Conservation (phyloP, 345 rosid species). For the Citrus australasica region DNA sequence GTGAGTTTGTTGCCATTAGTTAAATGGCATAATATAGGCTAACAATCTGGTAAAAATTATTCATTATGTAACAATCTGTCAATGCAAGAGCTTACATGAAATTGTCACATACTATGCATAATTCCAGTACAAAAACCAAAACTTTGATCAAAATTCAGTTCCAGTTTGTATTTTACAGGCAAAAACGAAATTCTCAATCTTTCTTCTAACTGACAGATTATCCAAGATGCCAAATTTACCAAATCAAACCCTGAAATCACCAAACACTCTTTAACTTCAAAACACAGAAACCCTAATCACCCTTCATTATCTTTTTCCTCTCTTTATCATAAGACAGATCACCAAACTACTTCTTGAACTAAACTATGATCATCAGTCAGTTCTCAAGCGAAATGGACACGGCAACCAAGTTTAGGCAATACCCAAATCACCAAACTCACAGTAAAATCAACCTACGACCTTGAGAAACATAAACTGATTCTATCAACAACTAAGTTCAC, state of each 20-base stretch:
- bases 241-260: conserved; percentile 33
- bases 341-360: conserved; percentile 12
- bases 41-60: conserved; percentile 2
- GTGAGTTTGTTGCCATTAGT: conserved; percentile 60
- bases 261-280: conserved; percentile 34
- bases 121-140: background rate
- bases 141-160: conserved; percentile 7
- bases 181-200: conserved; percentile 18
- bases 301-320: background rate
- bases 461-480: background rate
- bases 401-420: conserved; percentile 8
- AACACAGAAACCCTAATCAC: conserved; percentile 13
- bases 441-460: background rate
- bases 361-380: conserved; percentile 19
- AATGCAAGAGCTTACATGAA: background rate
- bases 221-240: conserved; percentile 41
- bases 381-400: conserved; percentile 18
- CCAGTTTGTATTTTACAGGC: conserved; percentile 5
- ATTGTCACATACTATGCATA: background rate
- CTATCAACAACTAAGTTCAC: background rate
- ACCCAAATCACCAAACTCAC: conserved; percentile 10
- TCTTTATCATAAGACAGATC: conserved; percentile 9
- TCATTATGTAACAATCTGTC: conserved; percentile 14
- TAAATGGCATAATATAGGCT: conserved; percentile 5
- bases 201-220: conserved; percentile 13